These are phyloP conservation scores for Nannizziopsis barbatae DNA, from an alignment of 2,329 filamentous ascomycete species.

Conservation along the genomic window DNA sequence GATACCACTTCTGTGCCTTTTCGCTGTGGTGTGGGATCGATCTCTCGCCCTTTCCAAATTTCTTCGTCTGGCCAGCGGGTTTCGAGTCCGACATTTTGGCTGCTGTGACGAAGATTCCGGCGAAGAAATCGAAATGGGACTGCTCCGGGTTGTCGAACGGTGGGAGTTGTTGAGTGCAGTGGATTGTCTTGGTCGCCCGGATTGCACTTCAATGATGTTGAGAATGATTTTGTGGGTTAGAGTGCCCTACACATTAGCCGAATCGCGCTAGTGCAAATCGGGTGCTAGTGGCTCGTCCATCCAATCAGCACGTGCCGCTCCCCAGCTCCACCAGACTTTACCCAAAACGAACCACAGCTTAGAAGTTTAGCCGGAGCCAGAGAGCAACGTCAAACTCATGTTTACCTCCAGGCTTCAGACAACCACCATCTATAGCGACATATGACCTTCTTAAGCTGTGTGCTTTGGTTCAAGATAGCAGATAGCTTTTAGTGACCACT, in stretches of 20 bases:
- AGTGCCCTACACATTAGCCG: conserved; percentile 34
- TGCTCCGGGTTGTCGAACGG: conserved; percentile 33
- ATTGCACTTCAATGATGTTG: conserved; percentile 22
- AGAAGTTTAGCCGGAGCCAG: conserved; percentile 11
- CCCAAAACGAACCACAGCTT: conserved; percentile 11
- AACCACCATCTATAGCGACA: not conserved
- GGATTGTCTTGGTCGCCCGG: conserved; percentile 26
- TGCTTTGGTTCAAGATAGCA: not conserved
- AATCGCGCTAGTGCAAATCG: conserved; percentile 30
- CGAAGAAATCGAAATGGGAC: conserved; percentile 22
- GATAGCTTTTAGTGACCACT: not conserved
- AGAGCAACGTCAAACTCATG: not conserved
- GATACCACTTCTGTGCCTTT: conserved; percentile 99
- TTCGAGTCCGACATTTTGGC: conserved; percentile 43
- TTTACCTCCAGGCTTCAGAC: conserved; percentile 10
- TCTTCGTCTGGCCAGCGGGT: conserved; percentile 57
- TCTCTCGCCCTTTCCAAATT: conserved; percentile 94
- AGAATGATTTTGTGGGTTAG: conserved; percentile 36
- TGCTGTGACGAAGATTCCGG: conserved; percentile 33
- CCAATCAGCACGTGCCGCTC: conserved; percentile 4
- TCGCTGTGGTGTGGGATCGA: conserved; percentile 74
- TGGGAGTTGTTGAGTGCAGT: conserved; percentile 30
- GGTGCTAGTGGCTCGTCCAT: conserved; percentile 14
- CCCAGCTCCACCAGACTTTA: conserved; percentile 1
- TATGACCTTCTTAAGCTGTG: not conserved